Conservation (phyloP, 192 early-diverging fungal genomes). For the Coemansia sp. region DNA sequence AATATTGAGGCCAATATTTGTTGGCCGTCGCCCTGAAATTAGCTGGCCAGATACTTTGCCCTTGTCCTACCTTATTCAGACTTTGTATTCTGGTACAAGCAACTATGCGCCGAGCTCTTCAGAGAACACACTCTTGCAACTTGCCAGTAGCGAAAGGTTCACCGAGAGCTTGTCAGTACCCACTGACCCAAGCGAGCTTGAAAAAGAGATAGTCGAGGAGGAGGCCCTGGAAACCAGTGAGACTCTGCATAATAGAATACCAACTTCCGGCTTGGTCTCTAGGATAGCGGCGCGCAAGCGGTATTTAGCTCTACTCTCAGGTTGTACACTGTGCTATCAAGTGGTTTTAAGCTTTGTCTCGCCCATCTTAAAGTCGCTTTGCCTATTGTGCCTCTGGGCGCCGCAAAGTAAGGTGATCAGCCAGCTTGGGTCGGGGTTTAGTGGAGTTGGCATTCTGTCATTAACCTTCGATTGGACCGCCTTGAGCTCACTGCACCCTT, state of each 20-base stretch:
- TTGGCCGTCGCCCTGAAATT: constrained; percentile 25
- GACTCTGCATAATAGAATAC: not conserved
- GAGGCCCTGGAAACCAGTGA: not conserved
- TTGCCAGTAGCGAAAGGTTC: not conserved
- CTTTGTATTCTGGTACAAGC: constrained; percentile 13
- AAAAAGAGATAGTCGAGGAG: not conserved
- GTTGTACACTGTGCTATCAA: constrained; percentile 49
- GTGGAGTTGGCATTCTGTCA: constrained; percentile 66
- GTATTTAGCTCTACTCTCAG: constrained; percentile 22
- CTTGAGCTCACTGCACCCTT: constrained; percentile 56
- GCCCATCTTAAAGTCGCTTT: constrained; percentile 66
- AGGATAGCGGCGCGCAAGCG: constrained; percentile 18
- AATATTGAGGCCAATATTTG: constrained; percentile 36
- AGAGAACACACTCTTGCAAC: not conserved
- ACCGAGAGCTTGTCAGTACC: too few species aligned
- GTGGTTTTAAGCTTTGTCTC: constrained; percentile 61
- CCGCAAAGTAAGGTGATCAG: constrained; percentile 28
- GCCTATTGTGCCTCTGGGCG: constrained; percentile 58
- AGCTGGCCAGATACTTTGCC: constrained; percentile 44
- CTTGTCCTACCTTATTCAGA: constrained; percentile 37
- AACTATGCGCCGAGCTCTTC: not conserved
- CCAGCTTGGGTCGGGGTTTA: constrained; percentile 45
- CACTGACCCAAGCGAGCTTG: not conserved
- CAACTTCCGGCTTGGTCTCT: not conserved
- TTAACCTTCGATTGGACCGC: constrained; percentile 74